Conservation (phyloP, 2,329 filamentous ascomycete species). For the Bimuria novae-zelandiae region DNA sequence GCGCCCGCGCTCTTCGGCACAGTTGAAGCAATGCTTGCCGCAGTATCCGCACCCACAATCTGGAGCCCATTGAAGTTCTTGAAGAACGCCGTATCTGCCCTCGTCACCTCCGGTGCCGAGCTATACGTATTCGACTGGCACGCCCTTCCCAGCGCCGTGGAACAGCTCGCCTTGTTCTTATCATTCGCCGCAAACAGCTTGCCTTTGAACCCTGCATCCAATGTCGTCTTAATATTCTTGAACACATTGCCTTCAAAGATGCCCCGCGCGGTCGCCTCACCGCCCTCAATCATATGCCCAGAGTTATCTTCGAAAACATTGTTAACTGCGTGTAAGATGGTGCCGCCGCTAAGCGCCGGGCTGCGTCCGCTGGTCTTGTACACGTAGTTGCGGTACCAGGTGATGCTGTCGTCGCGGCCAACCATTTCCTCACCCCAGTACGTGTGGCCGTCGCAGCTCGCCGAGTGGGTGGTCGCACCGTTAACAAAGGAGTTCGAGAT, state of each 20-base stretch:
- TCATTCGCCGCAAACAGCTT: too few species aligned
- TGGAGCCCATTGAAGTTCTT: too few species aligned
- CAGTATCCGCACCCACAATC: too few species aligned
- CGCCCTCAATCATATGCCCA: conserved; percentile 20
- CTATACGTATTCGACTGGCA: too few species aligned
- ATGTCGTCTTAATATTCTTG: conserved; percentile 3
- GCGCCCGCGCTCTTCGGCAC: too few species aligned
- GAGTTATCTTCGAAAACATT: conserved; percentile 20
- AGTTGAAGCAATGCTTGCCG: too few species aligned
- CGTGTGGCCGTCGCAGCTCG: conserved; percentile 22
- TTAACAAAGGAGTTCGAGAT: conserved; percentile 25
- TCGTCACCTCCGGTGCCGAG: too few species aligned
- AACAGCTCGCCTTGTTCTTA: too few species aligned
- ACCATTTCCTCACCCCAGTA: conserved; percentile 27
- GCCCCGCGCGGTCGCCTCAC: conserved; percentile 11
- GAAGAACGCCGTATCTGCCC: too few species aligned
- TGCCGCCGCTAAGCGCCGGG: conserved; percentile 19
- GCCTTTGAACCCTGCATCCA: too few species aligned
- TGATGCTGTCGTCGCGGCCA: conserved; percentile 22
- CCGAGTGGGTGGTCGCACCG: conserved; percentile 17
- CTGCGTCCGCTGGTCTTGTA: conserved; percentile 19
- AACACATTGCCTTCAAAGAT: conserved; percentile 25
- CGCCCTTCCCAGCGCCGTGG: too few species aligned
- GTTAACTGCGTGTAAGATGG: conserved; percentile 24
- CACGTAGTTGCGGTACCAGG: conserved; percentile 24